Evolutionary conservation across 2,329 filamentous ascomycete genomes (phyloP).

Genomic region (Zymoseptoria ardabiliae): DNA sequence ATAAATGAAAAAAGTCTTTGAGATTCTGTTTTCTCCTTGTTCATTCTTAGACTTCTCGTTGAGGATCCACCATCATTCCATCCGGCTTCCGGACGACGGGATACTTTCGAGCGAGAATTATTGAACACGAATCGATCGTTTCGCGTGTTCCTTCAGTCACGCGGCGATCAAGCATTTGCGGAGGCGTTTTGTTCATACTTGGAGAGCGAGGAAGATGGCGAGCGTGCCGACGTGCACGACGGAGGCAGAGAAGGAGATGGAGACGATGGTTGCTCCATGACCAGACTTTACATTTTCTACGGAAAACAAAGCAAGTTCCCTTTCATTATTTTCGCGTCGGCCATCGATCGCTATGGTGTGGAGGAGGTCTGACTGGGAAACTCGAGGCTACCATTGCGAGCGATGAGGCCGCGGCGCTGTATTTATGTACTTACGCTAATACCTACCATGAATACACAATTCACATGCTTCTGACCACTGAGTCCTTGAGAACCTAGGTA

Average conservation of each 20-base stretch:
- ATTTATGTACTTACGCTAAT: neutral
- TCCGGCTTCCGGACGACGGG: neutral
- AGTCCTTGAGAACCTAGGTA: no score
- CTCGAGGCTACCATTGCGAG: neutral
- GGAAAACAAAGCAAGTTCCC: neutral
- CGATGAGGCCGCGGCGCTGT: neutral
- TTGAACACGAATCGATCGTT: neutral
- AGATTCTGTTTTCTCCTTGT: neutral
- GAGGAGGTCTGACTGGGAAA: neutral
- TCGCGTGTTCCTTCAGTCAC: neutral
- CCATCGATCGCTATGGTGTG: neutral
- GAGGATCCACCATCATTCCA: neutral
- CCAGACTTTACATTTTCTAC: neutral
- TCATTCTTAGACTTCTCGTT: neutral
- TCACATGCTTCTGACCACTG: neutral
- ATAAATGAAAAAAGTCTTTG: conserved; percentile 1
- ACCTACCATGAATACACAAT: neutral
- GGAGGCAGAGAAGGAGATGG: neutral
- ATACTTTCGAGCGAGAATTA: neutral
- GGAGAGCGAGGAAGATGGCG: neutral
- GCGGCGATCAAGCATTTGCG: neutral
- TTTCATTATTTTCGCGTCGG: neutral
- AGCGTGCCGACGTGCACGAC: neutral
- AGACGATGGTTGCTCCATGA: neutral
- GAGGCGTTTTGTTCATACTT: neutral